Conservation (phyloP, 169 alveolate genomes). For the Cryptosporidium baileyi region DNA sequence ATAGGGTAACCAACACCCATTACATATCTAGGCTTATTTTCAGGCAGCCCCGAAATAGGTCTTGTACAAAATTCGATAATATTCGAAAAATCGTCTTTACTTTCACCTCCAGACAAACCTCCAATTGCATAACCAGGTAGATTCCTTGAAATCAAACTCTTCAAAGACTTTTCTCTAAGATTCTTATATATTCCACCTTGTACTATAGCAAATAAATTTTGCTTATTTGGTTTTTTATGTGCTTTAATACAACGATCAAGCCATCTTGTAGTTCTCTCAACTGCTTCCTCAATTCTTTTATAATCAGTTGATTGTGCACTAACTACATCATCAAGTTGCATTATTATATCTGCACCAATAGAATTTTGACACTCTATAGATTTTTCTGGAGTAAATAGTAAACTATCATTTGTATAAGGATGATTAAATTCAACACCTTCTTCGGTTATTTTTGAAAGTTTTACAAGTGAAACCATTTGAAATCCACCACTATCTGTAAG, state of each 20-base stretch:
- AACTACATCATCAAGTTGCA: conserved; percentile 98
- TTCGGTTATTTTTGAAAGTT: conserved; percentile 89
- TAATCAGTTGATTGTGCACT: conserved; percentile 78
- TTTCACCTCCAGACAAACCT: conserved; percentile 99
- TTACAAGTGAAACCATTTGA: conserved; percentile 92
- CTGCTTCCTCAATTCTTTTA: conserved; percentile 74
- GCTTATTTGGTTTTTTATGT: conserved; percentile 88
- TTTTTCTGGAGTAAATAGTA: conserved; percentile 95
- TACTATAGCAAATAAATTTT: conserved; percentile 95
- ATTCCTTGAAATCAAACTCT: conserved; percentile 83
- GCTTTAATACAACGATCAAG: conserved; percentile 95
- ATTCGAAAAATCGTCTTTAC: conserved; percentile 92
- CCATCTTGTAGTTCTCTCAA: conserved; percentile 93
- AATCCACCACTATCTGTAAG: conserved; percentile 98
- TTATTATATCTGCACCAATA: conserved; percentile 96
- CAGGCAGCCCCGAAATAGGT: conserved; percentile 78
- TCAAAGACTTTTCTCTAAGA: conserved; percentile 85
- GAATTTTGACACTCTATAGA: conserved; percentile 91
- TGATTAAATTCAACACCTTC: conserved; percentile 94
- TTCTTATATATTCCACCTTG: conserved; percentile 94
- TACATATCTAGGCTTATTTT: conserved; percentile 90
- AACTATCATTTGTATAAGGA: conserved; percentile 80
- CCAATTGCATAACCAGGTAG: conserved; percentile 99
- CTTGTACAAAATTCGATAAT: conserved; percentile 87
- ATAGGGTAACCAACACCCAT: conserved; percentile 99